Evolutionary conservation across 78 protist species (phyloP).

Genomic region (Dictyostelium firmibasis): DNA sequence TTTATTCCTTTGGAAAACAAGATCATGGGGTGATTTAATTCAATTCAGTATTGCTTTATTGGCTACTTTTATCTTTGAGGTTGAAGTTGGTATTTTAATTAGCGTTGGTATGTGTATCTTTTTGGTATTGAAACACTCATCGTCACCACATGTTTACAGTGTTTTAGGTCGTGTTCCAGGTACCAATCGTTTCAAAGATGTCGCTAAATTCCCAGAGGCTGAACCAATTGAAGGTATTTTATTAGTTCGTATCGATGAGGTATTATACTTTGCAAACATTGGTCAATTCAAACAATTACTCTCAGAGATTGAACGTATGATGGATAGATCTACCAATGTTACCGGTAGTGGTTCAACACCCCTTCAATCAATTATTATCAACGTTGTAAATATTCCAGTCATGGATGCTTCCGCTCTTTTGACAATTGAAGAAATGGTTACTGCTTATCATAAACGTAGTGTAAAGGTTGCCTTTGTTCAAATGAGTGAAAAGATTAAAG

Average conservation of each 20-base stretch:
- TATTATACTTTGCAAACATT: constrained; percentile 72
- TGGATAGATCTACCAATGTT: constrained; percentile 35
- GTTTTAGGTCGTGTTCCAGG: constrained; percentile 71
- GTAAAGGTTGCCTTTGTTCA: constrained; percentile 72
- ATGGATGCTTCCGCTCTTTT: constrained; percentile 71
- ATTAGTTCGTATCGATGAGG: constrained; percentile 70
- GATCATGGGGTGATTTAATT: constrained; percentile 69
- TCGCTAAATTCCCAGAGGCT: constrained; percentile 79
- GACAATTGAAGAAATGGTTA: constrained; percentile 75
- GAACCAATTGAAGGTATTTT: constrained; percentile 80
- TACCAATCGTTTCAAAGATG: constrained; percentile 75
- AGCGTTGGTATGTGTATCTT: constrained; percentile 78
- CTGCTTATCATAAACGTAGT: constrained; percentile 60
- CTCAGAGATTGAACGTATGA: constrained; percentile 72
- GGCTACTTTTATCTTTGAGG: constrained; percentile 69
- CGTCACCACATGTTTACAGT: constrained; percentile 79
- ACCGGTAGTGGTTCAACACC: constrained; percentile 57
- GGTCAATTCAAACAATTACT: constrained; percentile 70
- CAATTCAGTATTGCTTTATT: constrained; percentile 55
- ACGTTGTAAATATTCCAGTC: constrained; percentile 65
- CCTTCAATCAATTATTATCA: constrained; percentile 73
- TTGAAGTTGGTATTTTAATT: constrained; percentile 75
- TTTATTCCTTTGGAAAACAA: constrained; percentile 70
- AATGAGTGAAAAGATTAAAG: constrained; percentile 60
- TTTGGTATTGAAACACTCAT: constrained; percentile 69